Evolutionary conservation across 2,329 filamentous ascomycete genomes (phyloP).

Genomic region (Nigrograna mackinnonii): DNA sequence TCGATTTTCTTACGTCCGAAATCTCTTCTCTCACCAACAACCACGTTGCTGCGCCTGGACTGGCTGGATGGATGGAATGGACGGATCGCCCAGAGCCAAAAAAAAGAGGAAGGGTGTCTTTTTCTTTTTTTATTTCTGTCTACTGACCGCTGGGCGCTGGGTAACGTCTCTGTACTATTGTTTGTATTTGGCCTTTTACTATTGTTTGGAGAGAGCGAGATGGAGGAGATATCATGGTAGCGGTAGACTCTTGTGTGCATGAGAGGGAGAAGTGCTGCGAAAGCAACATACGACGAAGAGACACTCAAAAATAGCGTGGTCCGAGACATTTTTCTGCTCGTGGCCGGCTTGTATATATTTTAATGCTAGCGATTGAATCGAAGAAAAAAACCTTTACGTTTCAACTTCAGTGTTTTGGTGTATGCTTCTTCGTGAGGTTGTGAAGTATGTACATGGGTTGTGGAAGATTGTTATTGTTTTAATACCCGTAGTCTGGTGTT

Average conservation of each 20-base stretch:
- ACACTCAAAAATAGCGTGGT: conserved; percentile 16
- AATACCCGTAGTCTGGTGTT: neutral
- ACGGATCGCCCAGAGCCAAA: no score
- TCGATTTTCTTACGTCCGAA: conserved; percentile 7
- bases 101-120: no score
- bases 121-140: neutral
- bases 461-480: no score
- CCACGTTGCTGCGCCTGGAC: conserved; percentile 15
- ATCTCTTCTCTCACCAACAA: conserved; percentile 17
- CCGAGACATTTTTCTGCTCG: conserved; percentile 3
- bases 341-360: conserved; percentile 30
- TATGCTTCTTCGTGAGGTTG: neutral
- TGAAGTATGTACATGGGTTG: no score
- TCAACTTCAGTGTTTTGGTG: conserved; percentile 3
- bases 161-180: conserved; percentile 27
- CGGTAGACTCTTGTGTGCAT: neutral
- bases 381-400: no score
- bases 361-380: conserved; percentile 24
- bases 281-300: neutral
- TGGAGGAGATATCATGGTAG: neutral
- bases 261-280: neutral
- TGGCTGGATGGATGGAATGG: no score
- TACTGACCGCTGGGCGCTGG: conserved; percentile 20
- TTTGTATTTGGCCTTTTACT: conserved; percentile 14
- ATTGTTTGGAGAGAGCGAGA: conserved; percentile 6